Evolutionary conservation across 305 asterid genomes (phyloP), one percentile per base, ranked within the genome.

Genomic region (Salvia sclarea): DNA sequence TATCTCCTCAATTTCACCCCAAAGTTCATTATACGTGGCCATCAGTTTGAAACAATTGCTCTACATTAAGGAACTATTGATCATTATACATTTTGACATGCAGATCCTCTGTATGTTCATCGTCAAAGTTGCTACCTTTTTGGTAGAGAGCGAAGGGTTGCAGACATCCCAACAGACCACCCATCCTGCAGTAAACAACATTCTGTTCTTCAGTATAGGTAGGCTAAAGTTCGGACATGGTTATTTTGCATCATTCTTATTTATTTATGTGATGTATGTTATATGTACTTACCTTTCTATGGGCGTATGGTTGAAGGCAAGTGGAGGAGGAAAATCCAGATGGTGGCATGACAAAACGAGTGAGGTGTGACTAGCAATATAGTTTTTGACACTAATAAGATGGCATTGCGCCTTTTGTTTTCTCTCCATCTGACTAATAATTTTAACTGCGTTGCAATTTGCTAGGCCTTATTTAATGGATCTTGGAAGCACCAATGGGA

Each of bases 121-220:
- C 98, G 97, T 30, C 94, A 89, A 79, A 95, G 88, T 81, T 95
- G 91, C 83, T 95, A 91, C 79, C 98, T 91, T 60, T 91, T 95
- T 68, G 99, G 99, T 70, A 86, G 99, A 86, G 99, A 95, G 84
- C 83, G 99, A 80, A 85, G 95, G 77, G 90, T 95, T 66, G 97
- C 97, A 40, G 98, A 91, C 69, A 81, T 95, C 74, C 98, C 98
- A 48, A 91, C 98, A 4, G 99, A 95, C 84, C 99, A 95, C 72
- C 98, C 98, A 33, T 95, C 98, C 61, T 95, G 99, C 88, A 95
- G 98, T 89, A 95, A 95, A 81, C 99, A 91, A 72, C 99, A 95
- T 69, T 96, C 99, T 57, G 95, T 94, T 75, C 98, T 94, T 76
- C 99, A 91, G 81, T 91, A 91, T 75, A 79, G 99, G 99, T 94